Evolutionary conservation across 345 rosid species (phyloP), one percentile per base, ranked within the genome.

Genomic region (Eucalyptus tenuipes): DNA sequence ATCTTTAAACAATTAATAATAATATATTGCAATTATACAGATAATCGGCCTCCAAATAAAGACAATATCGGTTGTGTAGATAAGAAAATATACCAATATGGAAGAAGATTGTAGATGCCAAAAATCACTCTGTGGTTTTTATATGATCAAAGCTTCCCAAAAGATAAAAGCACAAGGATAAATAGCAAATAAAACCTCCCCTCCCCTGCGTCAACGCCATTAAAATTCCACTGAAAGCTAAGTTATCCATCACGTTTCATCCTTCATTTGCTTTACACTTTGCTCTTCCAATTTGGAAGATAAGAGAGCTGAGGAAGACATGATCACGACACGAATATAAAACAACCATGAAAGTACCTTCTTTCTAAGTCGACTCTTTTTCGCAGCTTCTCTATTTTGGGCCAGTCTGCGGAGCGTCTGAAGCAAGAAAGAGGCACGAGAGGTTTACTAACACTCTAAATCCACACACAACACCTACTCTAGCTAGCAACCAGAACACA

Each of bases 381-480:
- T 95, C 13, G 99, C 99, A 89, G 99, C 99, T 90, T 97, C 99
- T n/a, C 99, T 92, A 91, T 97, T 96, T 90, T 97, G 99, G 86
- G 99, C 99, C 87, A 97, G 89, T 92, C 99, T 91, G 57, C 99
- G 92, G 85, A 97, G 97, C 7, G 92, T 91, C 99, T 97, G 92
- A 82, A 85, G 80, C 71, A 75, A 75, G 59, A 75, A 45, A 75
- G 86, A 85, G 71, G 31, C 33, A 45, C 14, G 44, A 81, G 48
- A 86, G 50, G 49, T 81, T 71, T 37, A 31, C 37, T n/a, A 25
- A 89, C 18, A 14, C 44, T 45, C 42, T 18, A 47, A 40, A 50
- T 33, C 64, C 86, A 47, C 40, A 42, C 47, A 33, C 13, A 15
- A 5, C 87, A 52, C 29, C 37, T 71, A 20, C 61, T 42, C 24